Conservation (phyloP, 2,329 filamentous ascomycete genomes). For the Phialophora chinensis region DNA sequence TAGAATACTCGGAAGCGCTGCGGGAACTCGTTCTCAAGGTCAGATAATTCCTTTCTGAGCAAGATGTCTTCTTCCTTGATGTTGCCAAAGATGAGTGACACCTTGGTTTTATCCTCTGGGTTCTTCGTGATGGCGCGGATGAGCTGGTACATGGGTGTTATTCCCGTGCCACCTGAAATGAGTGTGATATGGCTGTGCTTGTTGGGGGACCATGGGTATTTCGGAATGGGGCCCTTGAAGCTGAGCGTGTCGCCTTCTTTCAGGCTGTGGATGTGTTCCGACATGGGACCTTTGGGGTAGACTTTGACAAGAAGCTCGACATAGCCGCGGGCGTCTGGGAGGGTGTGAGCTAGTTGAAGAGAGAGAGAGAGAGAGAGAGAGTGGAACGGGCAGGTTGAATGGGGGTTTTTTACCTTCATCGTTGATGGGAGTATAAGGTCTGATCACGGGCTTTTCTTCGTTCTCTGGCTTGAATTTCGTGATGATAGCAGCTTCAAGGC, state of each 20-base stretch:
- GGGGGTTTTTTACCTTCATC: slow-evolving; percentile 68
- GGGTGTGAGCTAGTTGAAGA: slow-evolving; percentile 9
- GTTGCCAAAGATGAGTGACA: slow-evolving; percentile 94
- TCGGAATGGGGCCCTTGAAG: slow-evolving; percentile 94
- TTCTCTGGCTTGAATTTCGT: slow-evolving; percentile 89
- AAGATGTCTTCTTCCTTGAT: slow-evolving; percentile 88
- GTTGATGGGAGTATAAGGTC: slow-evolving; percentile 90
- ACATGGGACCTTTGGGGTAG: slow-evolving; percentile 92
- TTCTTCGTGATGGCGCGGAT: slow-evolving; percentile 91
- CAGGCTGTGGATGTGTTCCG: slow-evolving; percentile 83
- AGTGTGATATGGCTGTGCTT: slow-evolving; percentile 79
- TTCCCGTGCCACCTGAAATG: slow-evolving; percentile 92
- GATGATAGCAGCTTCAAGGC: slow-evolving; percentile 69
- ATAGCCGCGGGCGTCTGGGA: slow-evolving; percentile 73
- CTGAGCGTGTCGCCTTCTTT: slow-evolving; percentile 80
- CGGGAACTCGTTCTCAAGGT: slow-evolving; percentile 93
- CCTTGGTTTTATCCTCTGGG: slow-evolving; percentile 95
- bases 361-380: background rate
- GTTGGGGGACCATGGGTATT: slow-evolving; percentile 88
- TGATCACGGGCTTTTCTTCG: slow-evolving; percentile 81
- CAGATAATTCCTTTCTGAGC: slow-evolving; percentile 79
- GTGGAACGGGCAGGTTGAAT: background rate
- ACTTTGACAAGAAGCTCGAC: slow-evolving; percentile 90
- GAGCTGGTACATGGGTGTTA: slow-evolving; percentile 98
- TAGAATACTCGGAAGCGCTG: slow-evolving; percentile 96